These are phyloP conservation scores for Aspergillus quadrilineatus DNA, from an alignment of 2,329 filamentous ascomycete genomes.

Conservation along the genomic window DNA sequence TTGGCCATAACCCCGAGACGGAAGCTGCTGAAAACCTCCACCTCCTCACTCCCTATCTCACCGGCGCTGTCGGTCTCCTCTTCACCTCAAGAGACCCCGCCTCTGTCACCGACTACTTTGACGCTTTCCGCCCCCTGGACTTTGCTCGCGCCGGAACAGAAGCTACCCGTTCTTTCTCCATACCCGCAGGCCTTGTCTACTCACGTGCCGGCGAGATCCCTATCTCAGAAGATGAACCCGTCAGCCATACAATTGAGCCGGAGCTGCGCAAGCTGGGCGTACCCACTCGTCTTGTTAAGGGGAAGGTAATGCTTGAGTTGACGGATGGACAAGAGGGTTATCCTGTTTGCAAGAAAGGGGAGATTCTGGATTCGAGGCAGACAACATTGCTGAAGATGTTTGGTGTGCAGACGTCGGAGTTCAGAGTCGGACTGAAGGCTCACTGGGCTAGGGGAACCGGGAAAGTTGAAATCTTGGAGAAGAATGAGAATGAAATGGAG, in stretches of 20 bases:
- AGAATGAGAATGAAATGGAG: conserved; percentile 42
- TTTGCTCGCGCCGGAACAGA: conserved; percentile 84
- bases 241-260: conserved; percentile 86
- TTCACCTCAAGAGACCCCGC: conserved; percentile 76
- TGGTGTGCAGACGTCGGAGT: conserved; percentile 85
- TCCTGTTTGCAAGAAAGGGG: conserved; percentile 78
- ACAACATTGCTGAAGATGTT: conserved; percentile 93
- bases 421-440: conserved; percentile 76
- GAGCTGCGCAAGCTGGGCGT: conserved; percentile 86
- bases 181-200: conserved; percentile 82
- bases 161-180: conserved; percentile 71
- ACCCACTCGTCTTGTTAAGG: conserved; percentile 84
- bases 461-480: conserved; percentile 42
- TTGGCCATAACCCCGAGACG: conserved; percentile 74
- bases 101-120: conserved; percentile 71
- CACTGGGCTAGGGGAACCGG: conserved; percentile 49
- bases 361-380: conserved; percentile 84
- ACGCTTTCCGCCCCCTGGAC: conserved; percentile 71
- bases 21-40: conserved; percentile 78
- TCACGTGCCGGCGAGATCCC: conserved; percentile 75
- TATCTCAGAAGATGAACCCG: conserved; percentile 75
- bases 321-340: conserved; percentile 55
- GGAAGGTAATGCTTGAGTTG: conserved; percentile 74
- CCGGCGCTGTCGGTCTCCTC: conserved; percentile 82
- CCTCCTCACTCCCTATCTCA: conserved; percentile 66